Base-by-base conservation (phyloP, 768 basidiomycete genomes). In the Kwoniella sp. region DNA sequence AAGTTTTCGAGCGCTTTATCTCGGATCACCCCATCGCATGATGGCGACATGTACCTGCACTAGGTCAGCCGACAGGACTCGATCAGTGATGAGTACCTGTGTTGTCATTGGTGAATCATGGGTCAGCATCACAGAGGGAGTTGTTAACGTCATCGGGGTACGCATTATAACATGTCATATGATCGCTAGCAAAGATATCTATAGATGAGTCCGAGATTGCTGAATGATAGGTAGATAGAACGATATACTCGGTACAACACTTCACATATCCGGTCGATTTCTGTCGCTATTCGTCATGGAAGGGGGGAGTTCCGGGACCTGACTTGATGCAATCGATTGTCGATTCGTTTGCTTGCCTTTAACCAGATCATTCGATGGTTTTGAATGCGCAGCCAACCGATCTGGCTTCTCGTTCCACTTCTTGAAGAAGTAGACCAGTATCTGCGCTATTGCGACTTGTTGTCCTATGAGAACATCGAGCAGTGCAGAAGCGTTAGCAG, bases 381-480 rank as follows among this genome's bases (percentile, higher is more conserved):
- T 51, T 4, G 22, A 11, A 28, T 13, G 50, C 11, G 50, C 22
- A 4, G 50, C 50, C 11, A 51, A 17, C 50, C 12, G n/a, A 54
- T 70, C 72, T 12, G 69, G 66, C 31, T 58, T 61, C 5, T 45
- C 55, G 50, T 74, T 74, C 73, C 73, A 74, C n/a, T 68, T 41
- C 48, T 58, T 63, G 57, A 74, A 74, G 23, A 70, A 45, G 45
- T 65, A 61, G 2, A 67, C 70, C 30, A 74, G 55, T 0, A 74
- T 53, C 34, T 72, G 70, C 4, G 67, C 70, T 23, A 67, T 51
- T 3, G 68, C 62, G 23, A 74, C 65, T 58, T 74, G 73, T 59
- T 74, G 67, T 31, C 67, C 68, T 73, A 37, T 28, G 29, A 29
- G n/a, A n/a, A n/a, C n/a, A n/a, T n/a, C n/a, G n/a, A n/a, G n/a